These are phyloP conservation scores for Oryza brachyantha DNA, from an alignment of 176 grass and related monocot genomes.

Conservation along the genomic window DNA sequence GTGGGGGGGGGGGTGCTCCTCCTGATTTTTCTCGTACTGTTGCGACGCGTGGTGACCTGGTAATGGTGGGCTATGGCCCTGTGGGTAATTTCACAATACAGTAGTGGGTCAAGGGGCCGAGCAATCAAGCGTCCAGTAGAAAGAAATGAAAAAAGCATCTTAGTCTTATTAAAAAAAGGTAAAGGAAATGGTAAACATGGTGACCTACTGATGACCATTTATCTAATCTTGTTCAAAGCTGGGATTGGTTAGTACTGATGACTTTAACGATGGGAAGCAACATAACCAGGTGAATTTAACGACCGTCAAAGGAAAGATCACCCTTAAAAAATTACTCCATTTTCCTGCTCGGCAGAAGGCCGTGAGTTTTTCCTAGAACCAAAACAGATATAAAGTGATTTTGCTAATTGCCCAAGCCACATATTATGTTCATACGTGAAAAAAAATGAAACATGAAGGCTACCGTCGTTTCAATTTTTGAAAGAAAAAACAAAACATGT, in stretches of 20 bases:
- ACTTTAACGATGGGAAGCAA: neutral
- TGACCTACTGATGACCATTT: neutral
- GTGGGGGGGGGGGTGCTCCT: neutral
- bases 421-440: neutral
- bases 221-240: neutral
- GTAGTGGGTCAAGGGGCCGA: neutral
- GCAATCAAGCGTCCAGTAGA: neutral
- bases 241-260: neutral
- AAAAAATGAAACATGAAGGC: neutral
- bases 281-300: neutral
- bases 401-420: neutral
- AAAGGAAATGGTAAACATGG: neutral
- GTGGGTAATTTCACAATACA: too few species aligned
- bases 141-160: neutral
- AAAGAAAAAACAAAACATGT: too few species aligned
- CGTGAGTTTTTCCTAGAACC: neutral
- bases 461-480: too few species aligned
- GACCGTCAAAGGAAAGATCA: neutral
- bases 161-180: neutral
- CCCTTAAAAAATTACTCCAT: neutral
- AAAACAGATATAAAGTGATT: neutral
- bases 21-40: neutral
- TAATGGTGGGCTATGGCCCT: neutral
- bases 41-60: conserved; percentile 29
- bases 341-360: too few species aligned